A percentile compares a stretch with the other conserved stretches of the same genome.
Evolutionary conservation across 495 filamentous ascomycete species (phyloP).

Genomic region (Lineolata rhizophorae): DNA sequence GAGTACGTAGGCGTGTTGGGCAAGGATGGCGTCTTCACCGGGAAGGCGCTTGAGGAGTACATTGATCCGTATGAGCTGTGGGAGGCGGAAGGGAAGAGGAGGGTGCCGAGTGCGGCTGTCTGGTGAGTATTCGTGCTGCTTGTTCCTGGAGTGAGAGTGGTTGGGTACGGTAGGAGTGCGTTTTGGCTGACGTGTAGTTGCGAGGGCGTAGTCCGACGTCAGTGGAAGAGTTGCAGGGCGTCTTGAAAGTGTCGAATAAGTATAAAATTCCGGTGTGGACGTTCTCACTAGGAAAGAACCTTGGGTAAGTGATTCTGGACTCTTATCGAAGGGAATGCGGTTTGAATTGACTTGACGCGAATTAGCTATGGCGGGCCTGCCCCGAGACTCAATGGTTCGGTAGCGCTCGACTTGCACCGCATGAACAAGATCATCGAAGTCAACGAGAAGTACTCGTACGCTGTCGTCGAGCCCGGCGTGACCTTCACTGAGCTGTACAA

Average conservation of each 20-base stretch:
- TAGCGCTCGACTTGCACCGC: conserved; percentile 7
- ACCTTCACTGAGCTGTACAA: conserved; percentile 12
- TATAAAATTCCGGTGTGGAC: too few species aligned
- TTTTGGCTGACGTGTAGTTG: too few species aligned
- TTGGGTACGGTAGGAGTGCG: too few species aligned
- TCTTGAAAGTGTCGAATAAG: too few species aligned
- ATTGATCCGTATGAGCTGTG: conserved; percentile 24
- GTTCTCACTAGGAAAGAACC: too few species aligned
- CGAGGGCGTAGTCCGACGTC: too few species aligned
- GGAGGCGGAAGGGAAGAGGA: conserved; percentile 15
- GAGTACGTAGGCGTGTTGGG: conserved; percentile 15
- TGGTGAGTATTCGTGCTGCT: conserved; percentile 8
- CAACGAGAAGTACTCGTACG: conserved; percentile 9
- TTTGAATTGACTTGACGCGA: too few species aligned
- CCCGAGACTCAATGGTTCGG: conserved; percentile 6
- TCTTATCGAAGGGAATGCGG: too few species aligned
- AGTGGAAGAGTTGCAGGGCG: too few species aligned
- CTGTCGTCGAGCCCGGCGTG: conserved; percentile 11
- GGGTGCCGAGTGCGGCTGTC: conserved; percentile 23
- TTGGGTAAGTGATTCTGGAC: too few species aligned
- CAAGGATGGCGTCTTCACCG: conserved; percentile 17
- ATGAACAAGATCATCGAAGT: conserved; percentile 10
- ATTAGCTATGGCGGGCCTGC: conserved; percentile 7
- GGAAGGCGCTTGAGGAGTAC: conserved; percentile 20
- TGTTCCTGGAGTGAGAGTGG: too few species aligned